Percentiles rank a stretch among this genome's conserved stretches.
Evolutionary conservation across 768 basidiomycete species (phyloP).

Genomic region (Leccinum longicurvipes): DNA sequence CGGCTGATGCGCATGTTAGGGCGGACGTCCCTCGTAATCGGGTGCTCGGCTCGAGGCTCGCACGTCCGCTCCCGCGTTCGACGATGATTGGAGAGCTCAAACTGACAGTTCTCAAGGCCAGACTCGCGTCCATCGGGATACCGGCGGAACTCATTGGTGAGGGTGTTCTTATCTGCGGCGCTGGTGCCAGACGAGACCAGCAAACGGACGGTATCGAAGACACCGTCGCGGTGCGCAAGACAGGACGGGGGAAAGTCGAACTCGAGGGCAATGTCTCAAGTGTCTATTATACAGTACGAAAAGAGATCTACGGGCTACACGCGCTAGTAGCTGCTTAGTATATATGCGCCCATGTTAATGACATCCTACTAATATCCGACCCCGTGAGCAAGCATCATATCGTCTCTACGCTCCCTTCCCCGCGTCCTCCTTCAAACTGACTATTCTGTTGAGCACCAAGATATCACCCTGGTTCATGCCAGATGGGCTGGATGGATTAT

Average conservation of each 20-base stretch:
- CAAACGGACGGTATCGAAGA: constrained; percentile 50
- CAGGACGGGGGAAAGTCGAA: constrained; percentile 79
- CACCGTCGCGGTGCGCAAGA: constrained; percentile 86
- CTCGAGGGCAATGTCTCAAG: constrained; percentile 87
- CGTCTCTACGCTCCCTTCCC: constrained; percentile 50
- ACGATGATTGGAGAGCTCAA: constrained; percentile 98
- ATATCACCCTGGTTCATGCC: constrained; percentile 66
- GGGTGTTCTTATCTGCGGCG: constrained; percentile 88
- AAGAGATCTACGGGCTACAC: constrained; percentile 86
- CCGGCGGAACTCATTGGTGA: constrained; percentile 96
- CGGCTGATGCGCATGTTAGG: constrained; percentile 20
- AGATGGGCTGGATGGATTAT: constrained; percentile 43
- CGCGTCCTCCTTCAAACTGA: constrained; percentile 91
- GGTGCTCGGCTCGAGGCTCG: constrained; percentile 63
- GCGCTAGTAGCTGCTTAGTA: constrained; percentile 74
- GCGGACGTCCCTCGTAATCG: constrained; percentile 33
- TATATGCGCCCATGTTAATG: constrained; percentile 4
- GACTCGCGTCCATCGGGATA: constrained; percentile 69
- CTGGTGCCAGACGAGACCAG: constrained; percentile 44
- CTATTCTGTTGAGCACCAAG: constrained; percentile 86
- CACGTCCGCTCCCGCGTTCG: constrained; percentile 72
- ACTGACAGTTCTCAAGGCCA: constrained; percentile 82
- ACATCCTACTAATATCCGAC: constrained; percentile 5
- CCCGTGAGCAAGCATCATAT: not conserved
- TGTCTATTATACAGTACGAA: constrained; percentile 85